Percentiles rank a stretch among this genome's conserved stretches.
phyloP scores from a whole-genome alignment of 805 yeast species.

The Candida sakaeoensis region DNA sequence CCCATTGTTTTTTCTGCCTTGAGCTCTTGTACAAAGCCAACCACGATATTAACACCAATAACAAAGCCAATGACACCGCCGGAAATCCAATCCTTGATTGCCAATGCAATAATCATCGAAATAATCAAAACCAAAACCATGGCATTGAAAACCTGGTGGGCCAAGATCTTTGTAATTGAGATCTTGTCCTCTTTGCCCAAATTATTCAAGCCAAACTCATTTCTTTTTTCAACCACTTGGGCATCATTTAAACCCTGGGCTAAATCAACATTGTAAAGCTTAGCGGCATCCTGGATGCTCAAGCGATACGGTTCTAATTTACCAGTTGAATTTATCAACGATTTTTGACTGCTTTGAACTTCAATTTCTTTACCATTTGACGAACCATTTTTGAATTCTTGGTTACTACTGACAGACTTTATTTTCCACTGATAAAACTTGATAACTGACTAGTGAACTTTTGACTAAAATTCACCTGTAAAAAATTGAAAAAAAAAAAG shows the following conservation, averaged over 20 bases:
- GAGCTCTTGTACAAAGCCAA: slow-evolving; percentile 68
- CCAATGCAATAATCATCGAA: slow-evolving; percentile 67
- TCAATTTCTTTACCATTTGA: slow-evolving; percentile 10
- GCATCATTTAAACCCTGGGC: slow-evolving; percentile 17
- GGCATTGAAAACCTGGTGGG: slow-evolving; percentile 71
- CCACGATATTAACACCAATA: slow-evolving; percentile 55
- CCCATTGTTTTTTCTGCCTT: slow-evolving; percentile 81
- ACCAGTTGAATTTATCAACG: slow-evolving; percentile 5
- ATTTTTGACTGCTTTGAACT: slow-evolving; percentile 13
- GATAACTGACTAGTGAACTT: not conserved
- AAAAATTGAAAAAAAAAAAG: not conserved
- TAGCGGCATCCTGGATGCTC: slow-evolving; percentile 15
- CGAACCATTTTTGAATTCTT: slow-evolving; percentile 9
- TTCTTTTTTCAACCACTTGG: slow-evolving; percentile 15
- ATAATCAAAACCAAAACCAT: slow-evolving; percentile 72
- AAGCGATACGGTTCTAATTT: slow-evolving; percentile 15
- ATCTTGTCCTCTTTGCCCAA: slow-evolving; percentile 59
- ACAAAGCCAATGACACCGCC: slow-evolving; percentile 79
- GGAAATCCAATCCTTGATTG: slow-evolving; percentile 73
- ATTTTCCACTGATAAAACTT: slow-evolving; percentile 4
- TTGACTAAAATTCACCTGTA: slow-evolving; percentile 4
- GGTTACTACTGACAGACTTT: slow-evolving; percentile 2
- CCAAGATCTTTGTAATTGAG: slow-evolving; percentile 50
- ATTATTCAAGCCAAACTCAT: slow-evolving; percentile 53
- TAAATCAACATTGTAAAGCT: slow-evolving; percentile 13